Evolutionary conservation across 768 basidiomycete genomes (phyloP).

Genomic region (Chlorophyllum brunneum): DNA sequence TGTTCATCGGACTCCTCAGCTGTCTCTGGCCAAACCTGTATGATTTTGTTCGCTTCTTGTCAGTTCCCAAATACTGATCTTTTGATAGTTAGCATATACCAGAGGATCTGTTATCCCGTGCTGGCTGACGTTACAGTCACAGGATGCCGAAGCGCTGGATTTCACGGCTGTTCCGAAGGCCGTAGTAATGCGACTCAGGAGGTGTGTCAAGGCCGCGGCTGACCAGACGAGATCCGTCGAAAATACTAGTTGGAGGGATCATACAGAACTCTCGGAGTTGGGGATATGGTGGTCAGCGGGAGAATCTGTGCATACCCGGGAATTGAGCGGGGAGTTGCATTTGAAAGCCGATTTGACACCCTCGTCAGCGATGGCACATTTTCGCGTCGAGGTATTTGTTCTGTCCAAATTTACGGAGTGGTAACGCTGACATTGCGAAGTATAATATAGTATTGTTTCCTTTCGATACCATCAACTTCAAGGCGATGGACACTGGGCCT

Average conservation of each 20-base stretch:
- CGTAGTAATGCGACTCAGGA: conserved; percentile 28
- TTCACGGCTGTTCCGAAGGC: conserved; percentile 29
- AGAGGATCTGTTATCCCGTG: conserved; percentile 37
- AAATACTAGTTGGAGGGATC: conserved; percentile 20
- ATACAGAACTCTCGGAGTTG: conserved; percentile 23
- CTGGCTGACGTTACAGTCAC: conserved; percentile 26
- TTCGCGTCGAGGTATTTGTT: conserved; percentile 31
- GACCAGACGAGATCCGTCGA: conserved; percentile 8
- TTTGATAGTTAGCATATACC: conserved; percentile 34
- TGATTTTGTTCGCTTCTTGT: conserved; percentile 10
- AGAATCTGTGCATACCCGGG: conserved; percentile 12
- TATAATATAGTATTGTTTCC: conserved; percentile 36
- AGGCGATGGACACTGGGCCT: conserved; percentile 20
- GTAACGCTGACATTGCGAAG: conserved; percentile 18
- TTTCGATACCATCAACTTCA: conserved; percentile 29
- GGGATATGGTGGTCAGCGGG: conserved; percentile 30
- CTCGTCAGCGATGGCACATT: conserved; percentile 33
- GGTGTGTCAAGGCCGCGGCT: conserved; percentile 21
- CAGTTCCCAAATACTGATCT: background rate
- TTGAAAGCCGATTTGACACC: conserved; percentile 31
- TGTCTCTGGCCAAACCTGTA: conserved; percentile 38
- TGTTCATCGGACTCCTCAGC: too few species aligned
- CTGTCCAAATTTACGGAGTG: background rate
- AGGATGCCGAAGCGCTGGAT: conserved; percentile 32
- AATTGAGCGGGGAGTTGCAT: conserved; percentile 34